Base-by-base conservation (phyloP, 73 alveolate species). In the Tetrahymena malaccensis region DNA sequence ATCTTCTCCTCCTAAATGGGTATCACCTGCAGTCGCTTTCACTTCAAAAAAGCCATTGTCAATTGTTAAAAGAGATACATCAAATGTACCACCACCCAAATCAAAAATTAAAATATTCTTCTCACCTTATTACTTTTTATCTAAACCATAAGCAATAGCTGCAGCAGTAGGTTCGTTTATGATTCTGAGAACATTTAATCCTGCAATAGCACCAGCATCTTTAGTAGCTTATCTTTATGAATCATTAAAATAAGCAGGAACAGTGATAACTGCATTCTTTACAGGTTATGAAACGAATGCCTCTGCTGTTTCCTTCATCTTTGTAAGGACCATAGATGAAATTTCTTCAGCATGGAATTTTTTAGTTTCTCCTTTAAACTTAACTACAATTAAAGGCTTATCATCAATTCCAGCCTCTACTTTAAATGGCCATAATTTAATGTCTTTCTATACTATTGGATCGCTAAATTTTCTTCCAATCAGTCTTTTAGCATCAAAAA, bases 1-100 rank as follows among this genome's bases (percentile, higher is more conserved):
- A 94, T 99, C 99, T 89, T 98, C 99, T 43, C 99, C 99, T 85
- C 99, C 99, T 96, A 99, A 96, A 96, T 97, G 99, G 85, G 99
- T 98, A 97, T 99, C 98, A 33, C 99, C 99, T 11, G 98, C 95
- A 43, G 99, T 97, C 1, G 99, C 98, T 94, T 96, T 97, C 55
- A 99, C 99, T 85, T 98, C 99, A 93, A 98, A 98, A 55, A 98
- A 96, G 22, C 99, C 99, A 34, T 98, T 98, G 40, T 97, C 99
- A 58, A 98, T 96, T 31, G 98, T 95, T 37, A 98, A 85, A 33
- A 97, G 95, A 21, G 98, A 97, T 34, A 98, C 99, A 98, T 98
- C 98, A 70, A 97, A 97, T 6, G 99, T 96, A n/a, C 99, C 99
- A 27, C 99, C 99, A 22, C 99, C 99, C 56, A 98, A 93, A 93